A percentile compares a stretch with the other conserved stretches of the same genome.
phyloP scores from a whole-genome alignment of 2,329 filamentous ascomycete genomes.

The Aspergillus sp. region DNA sequence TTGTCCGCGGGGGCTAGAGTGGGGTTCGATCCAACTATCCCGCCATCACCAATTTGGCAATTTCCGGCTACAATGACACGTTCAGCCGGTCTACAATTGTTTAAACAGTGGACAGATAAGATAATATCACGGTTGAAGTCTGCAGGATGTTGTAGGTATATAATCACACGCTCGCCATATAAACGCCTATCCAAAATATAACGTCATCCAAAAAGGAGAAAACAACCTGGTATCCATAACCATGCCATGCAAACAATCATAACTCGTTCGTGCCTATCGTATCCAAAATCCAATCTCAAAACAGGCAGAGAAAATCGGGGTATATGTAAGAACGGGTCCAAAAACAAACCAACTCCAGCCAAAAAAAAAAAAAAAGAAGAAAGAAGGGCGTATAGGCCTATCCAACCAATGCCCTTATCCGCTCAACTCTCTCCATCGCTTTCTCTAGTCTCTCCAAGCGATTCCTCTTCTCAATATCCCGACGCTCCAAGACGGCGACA shows the following conservation, averaged over 20 bases:
- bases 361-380: conserved; percentile 1
- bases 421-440: conserved; percentile 57
- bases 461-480: conserved; percentile 52
- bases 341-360: conserved; percentile 6
- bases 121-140: no score
- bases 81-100: no score
- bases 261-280: conserved; percentile 5
- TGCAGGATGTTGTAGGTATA: neutral
- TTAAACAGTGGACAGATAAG: no score
- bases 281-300: neutral
- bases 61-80: no score
- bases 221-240: conserved; percentile 1
- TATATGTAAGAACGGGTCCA: conserved; percentile 7
- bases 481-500: conserved; percentile 46
- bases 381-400: conserved; percentile 1
- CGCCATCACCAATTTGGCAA: neutral
- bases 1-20: neutral
- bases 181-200: neutral
- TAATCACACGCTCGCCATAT: neutral
- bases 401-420: conserved; percentile 56
- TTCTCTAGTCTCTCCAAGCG: conserved; percentile 57
- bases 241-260: conserved; percentile 17
- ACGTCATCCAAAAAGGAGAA: neutral
- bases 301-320: conserved; percentile 3
- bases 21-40: neutral